Base-by-base conservation (phyloP, 805 yeast species). In the Ogataea haglerorum region DNA sequence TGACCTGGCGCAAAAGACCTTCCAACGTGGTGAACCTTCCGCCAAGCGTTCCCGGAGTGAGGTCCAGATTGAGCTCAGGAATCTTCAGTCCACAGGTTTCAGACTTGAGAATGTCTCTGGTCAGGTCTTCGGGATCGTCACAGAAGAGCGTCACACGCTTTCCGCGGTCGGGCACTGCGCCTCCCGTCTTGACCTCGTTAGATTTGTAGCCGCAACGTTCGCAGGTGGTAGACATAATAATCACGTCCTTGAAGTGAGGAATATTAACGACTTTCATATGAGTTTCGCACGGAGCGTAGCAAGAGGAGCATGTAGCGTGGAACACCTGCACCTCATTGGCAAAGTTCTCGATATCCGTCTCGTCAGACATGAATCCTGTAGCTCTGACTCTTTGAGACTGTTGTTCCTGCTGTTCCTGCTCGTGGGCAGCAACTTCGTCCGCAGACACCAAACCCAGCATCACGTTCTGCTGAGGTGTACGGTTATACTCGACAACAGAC, bases 141-240 rank as follows among this genome's bases (percentile, higher is more conserved):
- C 91, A 81, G 48, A 70, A 72, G 38, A 93, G 71, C 2, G 82
- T 72, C 46, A 89, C 76, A 47, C 73, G 80, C 49, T 80, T 80
- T 47, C 97, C 99, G 61, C 80, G 73, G 3, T 71, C 83, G 23
- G 99, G 97, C 34, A 93, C 83, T 7, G 84, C 95, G 54, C 99
- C 99, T 45, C 99, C 99, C 5, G 99, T 93, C 68, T 91, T 93
- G 49, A 93, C 99, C 65, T 93, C 99, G 61, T 93, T 93, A 13
- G 95, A 86, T 68, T 87, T 91, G 67, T 85, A 93, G 26, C 98
- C 99, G 68, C 99, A 93, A 48, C 77, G 67, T 23, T 82, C 90
- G 68, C 99, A 93, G 1, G 78, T 81, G 1, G 99, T 93, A 35
- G 95, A 84, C 99, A 93, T 93, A 54, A 93, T 78, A 45, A 93